Conservation (phyloP, 2,329 filamentous ascomycete species). For the Mycosphaerella sp. region DNA sequence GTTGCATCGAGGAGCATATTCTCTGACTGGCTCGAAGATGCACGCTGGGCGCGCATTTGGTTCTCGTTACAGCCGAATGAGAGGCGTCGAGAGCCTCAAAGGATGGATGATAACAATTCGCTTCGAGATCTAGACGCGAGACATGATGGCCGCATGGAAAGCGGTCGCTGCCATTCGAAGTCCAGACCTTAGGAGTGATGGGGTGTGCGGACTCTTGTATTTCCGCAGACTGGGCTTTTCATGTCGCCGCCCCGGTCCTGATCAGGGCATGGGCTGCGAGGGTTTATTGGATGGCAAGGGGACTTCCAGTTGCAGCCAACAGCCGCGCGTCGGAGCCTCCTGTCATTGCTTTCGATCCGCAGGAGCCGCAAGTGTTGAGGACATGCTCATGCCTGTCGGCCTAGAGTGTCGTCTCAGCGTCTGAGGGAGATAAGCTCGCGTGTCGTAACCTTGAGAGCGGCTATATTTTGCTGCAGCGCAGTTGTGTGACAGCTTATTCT, state of each 20-base stretch:
- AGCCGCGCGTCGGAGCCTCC: constrained; percentile 34
- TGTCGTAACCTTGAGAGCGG: neutral
- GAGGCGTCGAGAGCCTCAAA: no score
- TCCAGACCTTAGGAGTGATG: neutral
- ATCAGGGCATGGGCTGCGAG: neutral
- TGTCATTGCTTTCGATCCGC: neutral
- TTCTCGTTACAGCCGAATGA: no score
- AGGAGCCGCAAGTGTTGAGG: neutral
- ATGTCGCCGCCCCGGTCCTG: neutral
- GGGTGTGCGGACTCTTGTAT: neutral
- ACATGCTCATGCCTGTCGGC: neutral
- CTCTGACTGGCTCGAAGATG: no score
- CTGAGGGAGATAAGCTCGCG: neutral
- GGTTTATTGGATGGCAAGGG: neutral
- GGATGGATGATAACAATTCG: no score
- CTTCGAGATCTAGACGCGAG: neutral
- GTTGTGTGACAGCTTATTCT: neutral
- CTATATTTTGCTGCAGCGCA: neutral
- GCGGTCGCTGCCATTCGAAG: neutral
- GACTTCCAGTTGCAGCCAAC: constrained; percentile 8
- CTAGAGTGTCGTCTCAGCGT: neutral
- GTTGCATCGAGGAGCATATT: no score
- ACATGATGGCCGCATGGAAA: neutral
- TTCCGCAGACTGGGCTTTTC: neutral
- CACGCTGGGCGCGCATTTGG: no score